Conservation (phyloP, 2,329 filamentous ascomycete genomes). For the Alternaria novae-zelandiae region DNA sequence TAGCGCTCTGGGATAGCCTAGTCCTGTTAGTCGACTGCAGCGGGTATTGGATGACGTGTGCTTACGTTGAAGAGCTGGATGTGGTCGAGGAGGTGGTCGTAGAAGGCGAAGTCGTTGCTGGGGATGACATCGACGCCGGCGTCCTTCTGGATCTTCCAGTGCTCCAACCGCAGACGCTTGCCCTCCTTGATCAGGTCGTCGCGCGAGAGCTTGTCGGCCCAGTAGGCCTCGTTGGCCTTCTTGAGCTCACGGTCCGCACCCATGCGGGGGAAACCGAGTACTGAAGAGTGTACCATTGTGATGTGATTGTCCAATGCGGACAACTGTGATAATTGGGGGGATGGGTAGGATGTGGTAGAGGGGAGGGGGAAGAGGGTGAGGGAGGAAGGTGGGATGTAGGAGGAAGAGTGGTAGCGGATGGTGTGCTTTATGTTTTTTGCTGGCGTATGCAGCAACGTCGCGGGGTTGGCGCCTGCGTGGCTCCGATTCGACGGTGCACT, state of each 20-base stretch:
- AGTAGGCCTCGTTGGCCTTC: constrained; percentile 99
- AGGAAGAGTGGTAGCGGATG: constrained; percentile 28
- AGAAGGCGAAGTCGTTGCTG: constrained; percentile 99
- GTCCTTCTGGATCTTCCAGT: constrained; percentile 99
- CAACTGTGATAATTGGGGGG: constrained; percentile 10
- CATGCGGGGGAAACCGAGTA: constrained; percentile 99
- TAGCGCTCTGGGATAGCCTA: constrained; percentile 93
- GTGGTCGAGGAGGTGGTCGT: constrained; percentile 97
- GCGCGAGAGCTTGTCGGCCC: constrained; percentile 92
- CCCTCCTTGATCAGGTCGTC: constrained; percentile 90
- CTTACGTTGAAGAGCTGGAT: constrained; percentile 96
- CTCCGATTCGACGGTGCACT: constrained; percentile 3
- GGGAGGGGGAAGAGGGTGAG: constrained; percentile 12
- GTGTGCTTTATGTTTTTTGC: constrained; percentile 47
- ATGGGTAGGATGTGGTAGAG: constrained; percentile 7
- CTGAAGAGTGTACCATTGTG: constrained; percentile 64
- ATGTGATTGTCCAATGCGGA: constrained; percentile 24
- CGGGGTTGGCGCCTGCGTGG: constrained; percentile 6
- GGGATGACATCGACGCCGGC: constrained; percentile 97
- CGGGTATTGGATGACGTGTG: constrained; percentile 22
- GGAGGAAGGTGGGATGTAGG: background rate
- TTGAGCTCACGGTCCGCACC: constrained; percentile 98
- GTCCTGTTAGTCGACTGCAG: constrained; percentile 20
- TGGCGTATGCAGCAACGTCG: constrained; percentile 12
- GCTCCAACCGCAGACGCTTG: constrained; percentile 93